Evolutionary conservation across 805 yeast genomes (phyloP).

Genomic region (Teunomyces gatunensis): DNA sequence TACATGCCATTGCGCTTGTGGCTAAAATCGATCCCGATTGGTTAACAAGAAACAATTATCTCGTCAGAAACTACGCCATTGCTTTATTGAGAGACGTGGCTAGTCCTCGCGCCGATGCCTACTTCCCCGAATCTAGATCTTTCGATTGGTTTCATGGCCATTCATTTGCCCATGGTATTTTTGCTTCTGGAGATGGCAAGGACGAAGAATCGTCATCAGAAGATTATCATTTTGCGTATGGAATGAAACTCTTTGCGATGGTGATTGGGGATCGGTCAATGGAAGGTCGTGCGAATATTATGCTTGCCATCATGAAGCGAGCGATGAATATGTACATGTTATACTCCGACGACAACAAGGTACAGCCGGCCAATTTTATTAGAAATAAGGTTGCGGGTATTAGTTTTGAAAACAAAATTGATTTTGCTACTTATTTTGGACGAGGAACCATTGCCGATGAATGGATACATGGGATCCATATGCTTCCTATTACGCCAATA

Average conservation of each 20-base stretch:
- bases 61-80: conserved; percentile 50
- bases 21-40: conserved; percentile 51
- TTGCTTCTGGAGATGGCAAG: conserved; percentile 69
- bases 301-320: conserved; percentile 56
- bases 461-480: conserved; percentile 77
- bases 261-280: conserved; percentile 52
- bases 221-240: conserved; percentile 70
- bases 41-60: conserved; percentile 28
- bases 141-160: conserved; percentile 80
- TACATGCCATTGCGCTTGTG: conserved; percentile 66
- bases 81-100: conserved; percentile 66
- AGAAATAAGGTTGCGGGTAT: conserved; percentile 72
- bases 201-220: conserved; percentile 75
- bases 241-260: conserved; percentile 62
- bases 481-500: conserved; percentile 69
- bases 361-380: conserved; percentile 55
- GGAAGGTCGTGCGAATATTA: conserved; percentile 55
- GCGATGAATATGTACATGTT: conserved; percentile 58
- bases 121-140: conserved; percentile 64
- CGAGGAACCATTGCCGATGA: conserved; percentile 54
- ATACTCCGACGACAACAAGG: conserved; percentile 49
- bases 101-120: conserved; percentile 54
- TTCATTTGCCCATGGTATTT: conserved; percentile 75
- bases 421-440: conserved; percentile 74
- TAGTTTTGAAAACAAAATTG: conserved; percentile 67